These are phyloP conservation scores for Begonia loranthoides DNA, from an alignment of 306 rosid species.

Conservation along the genomic window DNA sequence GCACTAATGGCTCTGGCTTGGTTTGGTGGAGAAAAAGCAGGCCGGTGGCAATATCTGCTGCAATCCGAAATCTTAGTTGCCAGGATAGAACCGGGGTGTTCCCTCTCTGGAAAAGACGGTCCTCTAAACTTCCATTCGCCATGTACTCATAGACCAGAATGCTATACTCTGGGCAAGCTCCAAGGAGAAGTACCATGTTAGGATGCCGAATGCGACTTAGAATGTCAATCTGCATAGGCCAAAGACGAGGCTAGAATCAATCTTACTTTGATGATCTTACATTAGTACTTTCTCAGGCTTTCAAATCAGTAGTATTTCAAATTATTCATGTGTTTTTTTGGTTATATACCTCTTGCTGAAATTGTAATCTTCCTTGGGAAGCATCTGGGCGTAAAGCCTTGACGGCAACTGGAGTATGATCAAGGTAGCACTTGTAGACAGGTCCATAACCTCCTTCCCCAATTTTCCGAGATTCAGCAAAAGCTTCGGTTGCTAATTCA, in stretches of 20 bases:
- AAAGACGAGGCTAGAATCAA: conserved; percentile 1
- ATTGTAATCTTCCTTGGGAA: conserved; percentile 67
- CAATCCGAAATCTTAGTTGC: conserved; percentile 67
- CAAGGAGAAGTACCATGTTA: conserved; percentile 89
- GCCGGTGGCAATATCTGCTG: conserved; percentile 76
- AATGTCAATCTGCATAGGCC: conserved; percentile 62
- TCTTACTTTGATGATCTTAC: not conserved
- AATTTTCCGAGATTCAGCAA: conserved; percentile 47
- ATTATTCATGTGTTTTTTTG: not conserved
- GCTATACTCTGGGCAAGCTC: conserved; percentile 90
- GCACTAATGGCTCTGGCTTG: conserved; percentile 92
- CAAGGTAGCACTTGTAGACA: conserved; percentile 53
- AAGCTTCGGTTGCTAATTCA: conserved; percentile 54
- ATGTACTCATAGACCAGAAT: conserved; percentile 71
- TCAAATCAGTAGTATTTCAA: not conserved
- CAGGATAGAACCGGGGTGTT: conserved; percentile 31
- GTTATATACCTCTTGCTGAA: conserved; percentile 82
- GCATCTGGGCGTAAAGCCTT: conserved; percentile 78
- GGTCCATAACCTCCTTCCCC: conserved; percentile 99
- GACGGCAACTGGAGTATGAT: conserved; percentile 77
- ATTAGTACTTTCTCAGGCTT: not conserved
- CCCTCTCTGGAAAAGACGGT: conserved; percentile 42
- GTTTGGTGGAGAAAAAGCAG: conserved; percentile 85
- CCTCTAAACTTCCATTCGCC: conserved; percentile 92
- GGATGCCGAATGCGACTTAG: conserved; percentile 92